Evolutionary conservation across 148 eudicot species (phyloP).

Genomic region (Dianthus caryophyllus): DNA sequence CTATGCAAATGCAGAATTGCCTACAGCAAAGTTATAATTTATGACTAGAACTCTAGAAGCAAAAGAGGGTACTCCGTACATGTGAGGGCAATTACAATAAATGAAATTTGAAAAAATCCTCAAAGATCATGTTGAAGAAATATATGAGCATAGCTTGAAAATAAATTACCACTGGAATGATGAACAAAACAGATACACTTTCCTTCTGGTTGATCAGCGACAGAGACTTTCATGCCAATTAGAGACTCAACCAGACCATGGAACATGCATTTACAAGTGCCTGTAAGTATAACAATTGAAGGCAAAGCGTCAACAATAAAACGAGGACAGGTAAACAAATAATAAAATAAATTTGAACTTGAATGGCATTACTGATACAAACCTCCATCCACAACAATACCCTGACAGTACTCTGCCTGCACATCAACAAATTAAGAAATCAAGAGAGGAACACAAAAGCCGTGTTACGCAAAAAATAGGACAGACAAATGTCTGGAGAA

Average conservation of each 20-base stretch:
- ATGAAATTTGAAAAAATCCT: background rate
- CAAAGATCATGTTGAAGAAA: background rate
- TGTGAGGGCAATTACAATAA: background rate
- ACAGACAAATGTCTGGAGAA: constrained; percentile 14
- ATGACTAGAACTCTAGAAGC: background rate
- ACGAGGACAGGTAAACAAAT: background rate
- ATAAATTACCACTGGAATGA: constrained; percentile 68
- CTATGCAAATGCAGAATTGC: background rate
- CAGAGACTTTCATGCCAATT: constrained; percentile 53
- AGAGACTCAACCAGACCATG: constrained; percentile 56
- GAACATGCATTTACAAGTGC: constrained; percentile 49
- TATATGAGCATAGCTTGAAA: background rate
- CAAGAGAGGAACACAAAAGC: background rate
- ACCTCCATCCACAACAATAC: constrained; percentile 49
- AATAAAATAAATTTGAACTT: constrained; percentile 4
- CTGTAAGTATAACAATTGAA: constrained; percentile 26
- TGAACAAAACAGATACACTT: constrained; percentile 51
- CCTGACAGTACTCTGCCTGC: constrained; percentile 65
- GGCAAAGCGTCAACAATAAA: background rate
- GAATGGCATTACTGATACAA: constrained; percentile 11
- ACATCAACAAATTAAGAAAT: constrained; percentile 15
- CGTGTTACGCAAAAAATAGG: constrained; percentile 2
- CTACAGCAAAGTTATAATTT: background rate
- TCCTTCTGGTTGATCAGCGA: constrained; percentile 40
- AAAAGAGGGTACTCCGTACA: too few species aligned